Base-by-base conservation (phyloP, 257 asterid genomes). In the Solanum sitiens region DNA sequence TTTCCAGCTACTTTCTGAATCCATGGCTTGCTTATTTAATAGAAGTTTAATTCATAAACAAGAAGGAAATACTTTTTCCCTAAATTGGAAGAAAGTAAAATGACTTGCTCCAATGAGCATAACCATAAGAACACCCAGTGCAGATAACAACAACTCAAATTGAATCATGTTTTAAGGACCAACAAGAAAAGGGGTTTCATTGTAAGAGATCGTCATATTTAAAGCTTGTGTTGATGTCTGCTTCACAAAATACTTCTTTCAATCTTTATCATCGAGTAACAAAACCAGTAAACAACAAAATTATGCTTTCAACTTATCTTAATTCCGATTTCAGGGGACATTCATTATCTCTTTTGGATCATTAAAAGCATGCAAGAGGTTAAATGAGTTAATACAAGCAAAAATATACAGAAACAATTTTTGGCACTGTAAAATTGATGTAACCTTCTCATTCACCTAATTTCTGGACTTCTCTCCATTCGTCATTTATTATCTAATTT, bases 1-100 rank as follows among this genome's bases (percentile, higher is more conserved):
- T 61, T 83, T 83, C n/a, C 72, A 40, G 86, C 91, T 89, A 86
- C 92, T 74, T 83, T 86, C 92, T 91, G 89, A 89, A 89, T 85
- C 40, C 56, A 79, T 45, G 65, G 65, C 40, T 45, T 45, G 40
- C 65, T 76, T 44, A 37, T 79, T 79, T 79, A 79, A 15, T 45
- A 79, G 3, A 45, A 79, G 25, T 79, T 44, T 15, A 42, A 14
- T 23, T 79, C 65, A 45, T 14, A 79, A 79, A 45, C 65, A 45
- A 14, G 9, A 44, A 79, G 39, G 84, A 79, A 79, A 45, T 15
- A 79, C 40, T 25, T 79, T 79, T 45, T 79, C 40, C 20, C 56
- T 79, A 27, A 79, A 79, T 45, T 45, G 84, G 61, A 76, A 76
- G 37, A 75, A 44, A 77, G 84, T 44, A 79, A 79, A 27, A 79